Conservation (phyloP, 1,284 basidiomycete species). For the Moesziomyces sp. region DNA sequence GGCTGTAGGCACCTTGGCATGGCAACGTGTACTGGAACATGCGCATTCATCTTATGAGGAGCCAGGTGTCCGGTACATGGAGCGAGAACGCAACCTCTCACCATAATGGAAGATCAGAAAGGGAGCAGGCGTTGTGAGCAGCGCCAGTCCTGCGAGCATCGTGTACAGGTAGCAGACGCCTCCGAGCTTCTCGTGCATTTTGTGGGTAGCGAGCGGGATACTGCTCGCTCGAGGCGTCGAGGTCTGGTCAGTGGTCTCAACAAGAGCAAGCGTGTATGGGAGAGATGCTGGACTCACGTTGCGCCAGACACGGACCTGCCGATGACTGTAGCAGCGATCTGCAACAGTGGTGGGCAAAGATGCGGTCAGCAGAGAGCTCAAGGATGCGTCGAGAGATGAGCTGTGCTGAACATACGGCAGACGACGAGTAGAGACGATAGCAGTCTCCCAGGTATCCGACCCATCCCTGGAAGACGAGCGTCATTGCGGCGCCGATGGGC, state of each 20-base stretch:
- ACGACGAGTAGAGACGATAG: constrained; percentile 40
- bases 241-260: too few relatives aligned
- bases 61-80: constrained; percentile 13
- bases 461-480: constrained; percentile 47
- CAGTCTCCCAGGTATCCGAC: constrained; percentile 45
- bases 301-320: constrained; percentile 38
- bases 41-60: too few relatives aligned
- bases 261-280: not conserved
- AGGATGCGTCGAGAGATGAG: not conserved
- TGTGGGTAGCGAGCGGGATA: constrained; percentile 30
- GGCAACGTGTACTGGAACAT: too few relatives aligned
- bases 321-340: constrained; percentile 45
- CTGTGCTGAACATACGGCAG: constrained; percentile 17
- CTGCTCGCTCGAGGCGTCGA: not conserved
- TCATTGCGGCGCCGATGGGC: constrained; percentile 44
- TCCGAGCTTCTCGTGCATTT: constrained; percentile 35
- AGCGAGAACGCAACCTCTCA: constrained; percentile 20
- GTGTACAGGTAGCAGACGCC: constrained; percentile 38
- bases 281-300: constrained; percentile 12
- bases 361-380: not conserved
- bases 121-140: constrained; percentile 27
- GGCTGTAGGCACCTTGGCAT: not conserved
- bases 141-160: constrained; percentile 29
- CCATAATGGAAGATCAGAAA: constrained; percentile 21
- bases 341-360: not conserved